These are phyloP conservation scores for Cicer judaicum DNA, from an alignment of 306 rosid genomes.

Conservation along the genomic window DNA sequence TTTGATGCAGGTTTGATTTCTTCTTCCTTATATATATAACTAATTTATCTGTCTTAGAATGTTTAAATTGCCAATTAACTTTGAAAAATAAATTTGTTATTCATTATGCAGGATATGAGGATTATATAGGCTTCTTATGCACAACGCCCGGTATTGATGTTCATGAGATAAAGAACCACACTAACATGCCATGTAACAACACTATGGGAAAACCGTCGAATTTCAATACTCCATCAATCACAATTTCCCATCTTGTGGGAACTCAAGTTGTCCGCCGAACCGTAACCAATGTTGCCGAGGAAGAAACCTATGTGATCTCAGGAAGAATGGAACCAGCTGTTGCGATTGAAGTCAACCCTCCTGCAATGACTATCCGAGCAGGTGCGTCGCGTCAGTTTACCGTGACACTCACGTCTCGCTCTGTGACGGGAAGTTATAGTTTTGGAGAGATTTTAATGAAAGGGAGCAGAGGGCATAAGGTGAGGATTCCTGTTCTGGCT, in stretches of 20 bases:
- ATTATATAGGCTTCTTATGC: slow-evolving; percentile 96
- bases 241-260: slow-evolving; percentile 82
- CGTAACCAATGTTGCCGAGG: slow-evolving; percentile 82
- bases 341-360: slow-evolving; percentile 85
- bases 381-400: slow-evolving; percentile 74
- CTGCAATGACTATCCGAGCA: slow-evolving; percentile 75
- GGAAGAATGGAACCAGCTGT: slow-evolving; percentile 88
- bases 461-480: slow-evolving; percentile 96
- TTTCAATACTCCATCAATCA: slow-evolving; percentile 86
- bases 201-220: slow-evolving; percentile 81
- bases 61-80: slow-evolving; percentile 2
- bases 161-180: slow-evolving; percentile 78
- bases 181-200: slow-evolving; percentile 73
- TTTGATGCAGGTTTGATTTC: slow-evolving; percentile 79
- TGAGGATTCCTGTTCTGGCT: slow-evolving; percentile 90
- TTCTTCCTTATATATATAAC: slow-evolving; percentile 13
- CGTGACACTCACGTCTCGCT: slow-evolving; percentile 70
- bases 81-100: neutral
- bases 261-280: slow-evolving; percentile 73
- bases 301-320: slow-evolving; percentile 83
- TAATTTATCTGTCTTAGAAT: neutral
- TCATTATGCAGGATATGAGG: slow-evolving; percentile 70
- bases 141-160: slow-evolving; percentile 81
- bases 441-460: slow-evolving; percentile 89
- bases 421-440: slow-evolving; percentile 72